Base-by-base conservation (phyloP, 2,329 filamentous ascomycete species). In the Penicillium sp. region DNA sequence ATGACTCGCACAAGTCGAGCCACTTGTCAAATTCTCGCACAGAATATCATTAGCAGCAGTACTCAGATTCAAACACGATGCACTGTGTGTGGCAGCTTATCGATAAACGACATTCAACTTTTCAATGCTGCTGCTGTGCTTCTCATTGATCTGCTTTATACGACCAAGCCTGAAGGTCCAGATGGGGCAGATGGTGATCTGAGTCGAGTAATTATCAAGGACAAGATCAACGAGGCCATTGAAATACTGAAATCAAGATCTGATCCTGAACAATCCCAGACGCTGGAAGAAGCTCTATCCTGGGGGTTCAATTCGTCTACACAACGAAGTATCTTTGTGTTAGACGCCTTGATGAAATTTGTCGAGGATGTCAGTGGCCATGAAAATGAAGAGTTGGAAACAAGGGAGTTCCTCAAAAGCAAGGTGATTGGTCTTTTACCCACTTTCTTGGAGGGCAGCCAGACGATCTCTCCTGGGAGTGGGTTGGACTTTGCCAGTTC, bases 181-280 rank as follows among this genome's bases (percentile, higher is more conserved):
- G 13, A 21, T n/a, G 45, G 19, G 16, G 1, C 10, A 19, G 22
- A 29, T 19, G 26, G 45, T 19, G 45, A 29, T 19, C 47, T 60
- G 4, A 49, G 44, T 45, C 42, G 51, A 45, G n/a, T 60, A 19
- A 55, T 60, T 43, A 43, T 47, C 16, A 48, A 51, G 3, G 57
- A 60, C 51, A 60, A 60, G 26, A 33, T 55, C 21, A 27, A 50
- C 27, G 57, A 60, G 26, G 54, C 57, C 9, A 51, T 57, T 9
- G 57, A 55, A 21, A n/a, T 60, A 13, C 22, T 61, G 54, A 64
- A 27, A 27, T 14, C 29, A 10, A 14, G 35, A 35, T 22, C 19
- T 48, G 26, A 31, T 22, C 24, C n/a, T 29, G 27, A 16, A 31
- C 22, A 31, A 8, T 14, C 22, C 29, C 45, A 31, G 31, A 13